phyloP scores from a whole-genome alignment of 345 rosid species.

The Gossypium australe region DNA sequence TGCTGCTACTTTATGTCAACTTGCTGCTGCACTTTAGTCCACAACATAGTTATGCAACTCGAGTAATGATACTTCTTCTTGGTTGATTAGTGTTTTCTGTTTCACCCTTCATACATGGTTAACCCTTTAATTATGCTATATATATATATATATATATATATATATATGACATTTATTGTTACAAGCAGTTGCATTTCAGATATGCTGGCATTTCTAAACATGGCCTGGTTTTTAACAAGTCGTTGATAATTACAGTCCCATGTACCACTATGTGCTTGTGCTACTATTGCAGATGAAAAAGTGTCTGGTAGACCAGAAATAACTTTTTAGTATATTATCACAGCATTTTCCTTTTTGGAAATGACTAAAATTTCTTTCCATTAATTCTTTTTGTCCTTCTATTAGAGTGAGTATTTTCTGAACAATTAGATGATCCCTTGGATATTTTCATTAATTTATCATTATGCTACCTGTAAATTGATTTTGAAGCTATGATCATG shows the following conservation, averaged over 20 bases:
- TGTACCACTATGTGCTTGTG: background rate
- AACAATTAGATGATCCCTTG: background rate
- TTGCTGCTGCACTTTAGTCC: background rate
- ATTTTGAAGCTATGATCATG: constrained; percentile 4
- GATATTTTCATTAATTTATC: constrained; percentile 4
- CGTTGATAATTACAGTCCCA: background rate
- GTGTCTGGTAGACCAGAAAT: background rate
- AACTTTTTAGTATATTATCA: background rate
- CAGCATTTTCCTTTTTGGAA: background rate
- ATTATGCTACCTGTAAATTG: constrained; percentile 10
- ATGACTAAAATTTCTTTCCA: background rate
- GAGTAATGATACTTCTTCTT: background rate
- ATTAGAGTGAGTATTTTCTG: background rate
- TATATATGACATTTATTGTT: background rate
- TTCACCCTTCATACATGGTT: background rate
- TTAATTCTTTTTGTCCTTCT: background rate
- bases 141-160: too few species aligned
- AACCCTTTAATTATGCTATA: background rate
- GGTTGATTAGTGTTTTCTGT: background rate
- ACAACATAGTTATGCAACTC: background rate
- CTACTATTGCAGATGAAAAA: background rate
- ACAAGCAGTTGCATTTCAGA: background rate
- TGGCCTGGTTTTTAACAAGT: background rate
- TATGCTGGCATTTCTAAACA: background rate
- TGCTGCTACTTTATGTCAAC: background rate